These are phyloP conservation scores for Rhinocladiella mackenziei DNA, from an alignment of 2,329 filamentous ascomycete genomes.

Conservation along the genomic window DNA sequence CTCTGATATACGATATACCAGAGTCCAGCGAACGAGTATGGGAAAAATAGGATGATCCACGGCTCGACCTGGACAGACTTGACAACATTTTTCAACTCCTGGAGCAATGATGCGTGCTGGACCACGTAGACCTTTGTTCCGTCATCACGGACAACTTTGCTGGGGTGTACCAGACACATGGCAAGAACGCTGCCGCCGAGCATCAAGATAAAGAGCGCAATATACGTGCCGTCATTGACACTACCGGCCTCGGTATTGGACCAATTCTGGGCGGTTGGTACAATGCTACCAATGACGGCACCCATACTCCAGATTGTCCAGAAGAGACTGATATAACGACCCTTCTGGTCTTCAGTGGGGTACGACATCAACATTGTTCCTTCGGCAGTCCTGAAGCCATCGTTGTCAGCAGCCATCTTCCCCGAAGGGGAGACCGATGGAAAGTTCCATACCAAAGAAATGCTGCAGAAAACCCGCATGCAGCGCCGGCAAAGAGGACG, in stretches of 20 bases:
- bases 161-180: slow-evolving; percentile 62
- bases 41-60: slow-evolving; percentile 64
- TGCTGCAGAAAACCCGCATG: slow-evolving; percentile 48
- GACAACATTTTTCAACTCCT: slow-evolving; percentile 65
- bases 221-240: slow-evolving; percentile 61
- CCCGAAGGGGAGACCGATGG: slow-evolving; percentile 58
- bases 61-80: slow-evolving; percentile 62
- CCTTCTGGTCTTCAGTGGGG: slow-evolving; percentile 75
- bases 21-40: slow-evolving; percentile 31
- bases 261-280: slow-evolving; percentile 47
- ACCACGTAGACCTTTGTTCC: slow-evolving; percentile 69
- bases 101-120: slow-evolving; percentile 73
- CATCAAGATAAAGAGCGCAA: slow-evolving; percentile 70
- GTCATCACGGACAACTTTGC: slow-evolving; percentile 66
- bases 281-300: slow-evolving; percentile 75
- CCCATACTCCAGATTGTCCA: slow-evolving; percentile 95
- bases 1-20: slow-evolving; percentile 68
- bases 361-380: slow-evolving; percentile 45
- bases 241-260: slow-evolving; percentile 27
- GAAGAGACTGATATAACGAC: slow-evolving; percentile 83
- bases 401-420: neutral
- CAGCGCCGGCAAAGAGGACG: slow-evolving; percentile 47
- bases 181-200: slow-evolving; percentile 53
- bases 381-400: neutral
- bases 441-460: slow-evolving; percentile 49